A percentile compares a stretch with the other conserved stretches of the same genome.
phyloP scores from a whole-genome alignment of 176 grass and related monocot species.

The bread wheat (Triticum aestivum) region DNA sequence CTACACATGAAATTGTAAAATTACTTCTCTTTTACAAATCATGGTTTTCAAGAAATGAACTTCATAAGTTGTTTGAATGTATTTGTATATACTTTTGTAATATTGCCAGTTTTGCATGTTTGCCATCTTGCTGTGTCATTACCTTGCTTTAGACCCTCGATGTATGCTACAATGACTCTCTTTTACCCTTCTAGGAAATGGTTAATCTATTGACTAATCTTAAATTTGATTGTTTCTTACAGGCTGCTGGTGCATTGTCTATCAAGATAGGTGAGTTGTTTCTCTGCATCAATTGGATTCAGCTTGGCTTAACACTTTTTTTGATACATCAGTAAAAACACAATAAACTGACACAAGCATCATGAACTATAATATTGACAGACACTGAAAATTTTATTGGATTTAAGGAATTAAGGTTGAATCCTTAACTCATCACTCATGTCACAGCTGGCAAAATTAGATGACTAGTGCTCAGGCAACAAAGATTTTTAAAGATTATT shows the following conservation, averaged over 20 bases:
- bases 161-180: neutral
- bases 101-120: neutral
- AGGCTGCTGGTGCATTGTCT: slow-evolving; percentile 96
- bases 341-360: slow-evolving; percentile 10
- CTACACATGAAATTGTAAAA: neutral
- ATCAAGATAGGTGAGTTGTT: slow-evolving; percentile 89
- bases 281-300: neutral
- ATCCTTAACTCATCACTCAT: neutral
- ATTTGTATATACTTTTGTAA: neutral
- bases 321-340: neutral
- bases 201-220: slow-evolving; percentile 29
- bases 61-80: neutral
- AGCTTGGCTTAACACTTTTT: neutral
- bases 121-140: neutral
- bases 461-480: neutral
- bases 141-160: neutral
- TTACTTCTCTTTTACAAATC: neutral
- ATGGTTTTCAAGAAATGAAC: neutral
- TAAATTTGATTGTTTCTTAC: slow-evolving; percentile 52
- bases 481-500: neutral
- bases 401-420: neutral
- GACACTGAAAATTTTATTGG: neutral
- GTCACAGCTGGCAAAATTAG: neutral
- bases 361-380: neutral
- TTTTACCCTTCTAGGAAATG: neutral